Conservation (phyloP, 2,329 filamentous ascomycete genomes). For the Diplodia scrobiculata region DNA sequence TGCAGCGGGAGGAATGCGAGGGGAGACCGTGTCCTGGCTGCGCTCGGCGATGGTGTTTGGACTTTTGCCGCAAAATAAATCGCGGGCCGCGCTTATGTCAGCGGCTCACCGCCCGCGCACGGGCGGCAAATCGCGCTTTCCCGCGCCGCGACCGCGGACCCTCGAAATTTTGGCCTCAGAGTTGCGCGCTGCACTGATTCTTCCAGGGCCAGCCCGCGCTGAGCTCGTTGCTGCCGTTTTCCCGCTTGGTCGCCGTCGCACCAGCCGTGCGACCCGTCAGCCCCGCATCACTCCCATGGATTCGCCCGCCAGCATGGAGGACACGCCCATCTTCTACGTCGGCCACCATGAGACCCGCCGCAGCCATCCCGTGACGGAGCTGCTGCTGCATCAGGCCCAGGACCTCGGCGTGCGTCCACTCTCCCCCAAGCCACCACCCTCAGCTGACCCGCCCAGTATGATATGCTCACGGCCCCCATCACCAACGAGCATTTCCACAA, state of each 20-base stretch:
- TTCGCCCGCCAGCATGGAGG: constrained; percentile 33
- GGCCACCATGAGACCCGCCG: constrained; percentile 72
- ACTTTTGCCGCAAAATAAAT: constrained; percentile 22
- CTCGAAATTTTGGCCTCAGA: constrained; percentile 18
- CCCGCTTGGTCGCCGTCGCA: not conserved
- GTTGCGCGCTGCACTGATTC: not conserved
- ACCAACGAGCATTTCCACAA: constrained; percentile 73
- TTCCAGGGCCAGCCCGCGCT: not conserved
- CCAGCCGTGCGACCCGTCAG: not conserved
- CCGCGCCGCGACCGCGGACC: constrained; percentile 2
- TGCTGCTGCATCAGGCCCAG: constrained; percentile 67
- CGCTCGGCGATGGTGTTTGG: constrained; percentile 12
- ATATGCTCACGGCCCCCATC: constrained; percentile 76
- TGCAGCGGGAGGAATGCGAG: not conserved
- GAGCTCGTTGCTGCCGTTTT: not conserved
- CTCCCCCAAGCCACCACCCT: not conserved
- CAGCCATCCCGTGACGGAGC: constrained; percentile 61
- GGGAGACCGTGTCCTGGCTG: not conserved
- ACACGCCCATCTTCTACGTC: constrained; percentile 63
- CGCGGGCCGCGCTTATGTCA: constrained; percentile 18
- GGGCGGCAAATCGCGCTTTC: not conserved
- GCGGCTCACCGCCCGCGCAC: constrained; percentile 15
- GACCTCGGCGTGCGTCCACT: constrained; percentile 63
- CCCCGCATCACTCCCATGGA: not conserved
- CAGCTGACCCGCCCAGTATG: constrained; percentile 59